phyloP scores from a whole-genome alignment of 169 alveolate genomes.

The Theileria annulata region DNA sequence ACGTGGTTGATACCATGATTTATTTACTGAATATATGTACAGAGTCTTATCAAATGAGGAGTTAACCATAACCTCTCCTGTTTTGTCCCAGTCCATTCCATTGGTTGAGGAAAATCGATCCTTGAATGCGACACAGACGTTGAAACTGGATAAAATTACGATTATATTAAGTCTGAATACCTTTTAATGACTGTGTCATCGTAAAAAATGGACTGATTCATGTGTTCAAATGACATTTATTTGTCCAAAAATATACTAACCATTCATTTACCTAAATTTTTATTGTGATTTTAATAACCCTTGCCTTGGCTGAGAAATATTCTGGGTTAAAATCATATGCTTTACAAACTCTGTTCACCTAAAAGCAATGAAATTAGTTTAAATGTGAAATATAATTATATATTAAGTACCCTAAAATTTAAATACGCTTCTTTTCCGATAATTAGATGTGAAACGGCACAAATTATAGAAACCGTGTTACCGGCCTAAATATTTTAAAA shows the following conservation, averaged over 20 bases:
- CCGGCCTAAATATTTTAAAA: slow-evolving; percentile 21
- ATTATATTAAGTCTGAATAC: neutral
- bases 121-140: slow-evolving; percentile 56
- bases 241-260: slow-evolving; percentile 1
- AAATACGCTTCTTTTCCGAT: slow-evolving; percentile 50
- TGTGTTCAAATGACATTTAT: slow-evolving; percentile 24
- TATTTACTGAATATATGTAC: slow-evolving; percentile 39
- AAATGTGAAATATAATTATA: neutral
- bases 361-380: neutral
- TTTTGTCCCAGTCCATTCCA: slow-evolving; percentile 68
- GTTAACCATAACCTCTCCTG: slow-evolving; percentile 57
- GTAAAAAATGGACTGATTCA: slow-evolving; percentile 14
- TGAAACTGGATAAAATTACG: slow-evolving; percentile 25
- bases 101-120: slow-evolving; percentile 59
- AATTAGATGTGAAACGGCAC: slow-evolving; percentile 54
- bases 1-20: slow-evolving; percentile 35
- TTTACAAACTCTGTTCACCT: slow-evolving; percentile 33
- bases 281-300: no score
- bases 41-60: slow-evolving; percentile 62
- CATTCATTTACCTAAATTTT: slow-evolving; percentile 21
- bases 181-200: slow-evolving; percentile 53
- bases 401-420: slow-evolving; percentile 37
- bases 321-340: neutral
- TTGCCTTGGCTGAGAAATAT: slow-evolving; percentile 52
- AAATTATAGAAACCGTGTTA: slow-evolving; percentile 43